phyloP scores from a whole-genome alignment of 2,329 filamentous ascomycete species.

The Penicillium hesseltinei region DNA sequence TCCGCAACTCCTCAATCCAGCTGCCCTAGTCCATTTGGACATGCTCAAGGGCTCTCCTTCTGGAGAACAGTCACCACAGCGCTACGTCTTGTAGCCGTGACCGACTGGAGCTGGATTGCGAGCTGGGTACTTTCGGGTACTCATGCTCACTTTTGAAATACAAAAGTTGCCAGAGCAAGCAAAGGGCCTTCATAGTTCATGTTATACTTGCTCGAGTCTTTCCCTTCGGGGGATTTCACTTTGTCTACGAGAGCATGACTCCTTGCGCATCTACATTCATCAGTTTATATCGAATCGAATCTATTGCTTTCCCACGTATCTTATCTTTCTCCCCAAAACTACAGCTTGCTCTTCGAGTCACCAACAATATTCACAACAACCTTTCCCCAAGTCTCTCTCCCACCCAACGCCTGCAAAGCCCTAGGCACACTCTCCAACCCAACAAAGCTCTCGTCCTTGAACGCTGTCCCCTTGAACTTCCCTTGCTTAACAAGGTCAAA shows the following conservation, averaged over 20 bases:
- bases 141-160: slow-evolving; percentile 8
- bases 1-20: slow-evolving; percentile 36
- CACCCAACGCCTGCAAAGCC: slow-evolving; percentile 74
- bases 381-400: slow-evolving; percentile 89
- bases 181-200: slow-evolving; percentile 50
- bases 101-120: slow-evolving; percentile 42
- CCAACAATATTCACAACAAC: slow-evolving; percentile 85
- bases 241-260: slow-evolving; percentile 46
- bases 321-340: slow-evolving; percentile 1
- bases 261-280: slow-evolving; percentile 44
- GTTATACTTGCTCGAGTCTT: slow-evolving; percentile 34
- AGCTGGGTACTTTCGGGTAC: slow-evolving; percentile 17
- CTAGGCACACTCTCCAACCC: slow-evolving; percentile 76
- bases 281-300: slow-evolving; percentile 8
- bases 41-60: slow-evolving; percentile 31
- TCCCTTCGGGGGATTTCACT: slow-evolving; percentile 11
- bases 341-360: slow-evolving; percentile 50
- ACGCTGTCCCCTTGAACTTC: slow-evolving; percentile 79
- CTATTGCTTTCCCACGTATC: not conserved
- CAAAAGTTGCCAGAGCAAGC: slow-evolving; percentile 41
- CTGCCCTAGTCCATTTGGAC: slow-evolving; percentile 31
- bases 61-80: slow-evolving; percentile 38
- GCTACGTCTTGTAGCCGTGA: slow-evolving; percentile 44
- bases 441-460: slow-evolving; percentile 75
- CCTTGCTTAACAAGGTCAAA: slow-evolving; percentile 73